Base-by-base conservation (phyloP, 2,329 filamentous ascomycete genomes). In the Colletotrichum tropicicola region DNA sequence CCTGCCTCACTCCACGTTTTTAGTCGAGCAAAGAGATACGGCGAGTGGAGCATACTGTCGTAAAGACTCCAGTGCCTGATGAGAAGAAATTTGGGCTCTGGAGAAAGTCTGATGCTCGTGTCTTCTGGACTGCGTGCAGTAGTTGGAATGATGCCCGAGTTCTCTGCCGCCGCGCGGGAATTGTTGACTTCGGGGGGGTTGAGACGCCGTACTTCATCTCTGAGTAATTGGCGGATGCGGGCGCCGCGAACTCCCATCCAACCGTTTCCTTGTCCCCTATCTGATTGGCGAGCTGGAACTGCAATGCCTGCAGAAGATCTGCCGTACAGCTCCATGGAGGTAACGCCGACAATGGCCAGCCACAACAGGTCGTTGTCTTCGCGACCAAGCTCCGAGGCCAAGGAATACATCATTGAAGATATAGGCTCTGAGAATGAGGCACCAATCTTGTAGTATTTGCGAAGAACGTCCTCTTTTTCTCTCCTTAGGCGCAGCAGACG, bases 51-150 rank as follows among this genome's bases (percentile, higher is more conserved):
- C 96, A 99, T 98, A 76, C 94, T 97, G 73, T 99, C 96, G 77
- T 98, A 98, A 13, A 99, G 83, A 70, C 93, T 97, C 96, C 96
- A 99, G 76, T 99, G 96, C 32, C 96, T 86, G 56, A 98, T 92
- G 0, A 99, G 87, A 25, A 98, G 86, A 70, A 99, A 97, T 41
- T 92, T 91, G 9, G 96, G 97, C 74, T 99, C 96, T 0, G 96
- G 96, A 0, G 94, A 97, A 39, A 99, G 82, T 21, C 94, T 90
- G 70, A 99, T 98, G 53, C 93, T 92, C 9, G 89, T 97, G 77
- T 99, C 96, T 58, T 94, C 95, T 6, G 96, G 93, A 67, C 92
- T 96, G 66, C 92, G 86, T 7, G 94, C 94, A 21, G 93, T 94
- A 0, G 93, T 97, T 7, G 93, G 94, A 56, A 98, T 97, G 57